Percentiles rank a stretch among this genome's conserved stretches.
These are phyloP conservation scores for Ceratopteris richardii DNA, from an alignment of 75 land plant species.

Conservation along the genomic window DNA sequence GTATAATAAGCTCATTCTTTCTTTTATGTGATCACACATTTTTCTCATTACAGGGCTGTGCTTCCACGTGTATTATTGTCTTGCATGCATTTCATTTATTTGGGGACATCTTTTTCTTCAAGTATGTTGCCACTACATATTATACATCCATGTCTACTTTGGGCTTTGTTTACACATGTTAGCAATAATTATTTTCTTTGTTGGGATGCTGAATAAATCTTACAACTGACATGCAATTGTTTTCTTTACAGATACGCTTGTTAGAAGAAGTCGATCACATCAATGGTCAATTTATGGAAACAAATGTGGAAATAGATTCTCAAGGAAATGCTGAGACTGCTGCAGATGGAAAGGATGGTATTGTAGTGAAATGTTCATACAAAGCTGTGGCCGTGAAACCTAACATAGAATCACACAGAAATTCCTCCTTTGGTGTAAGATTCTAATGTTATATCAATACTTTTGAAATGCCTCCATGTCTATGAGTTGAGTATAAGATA, in stretches of 20 bases:
- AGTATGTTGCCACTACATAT: background rate
- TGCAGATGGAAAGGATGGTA: constrained; percentile 65
- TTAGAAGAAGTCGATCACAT: constrained; percentile 72
- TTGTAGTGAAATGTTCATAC: constrained; percentile 64
- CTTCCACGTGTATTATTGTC: background rate
- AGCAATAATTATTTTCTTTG: too few species aligned
- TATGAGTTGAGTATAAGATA: background rate
- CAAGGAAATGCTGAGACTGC: constrained; percentile 38
- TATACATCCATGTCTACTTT: background rate
- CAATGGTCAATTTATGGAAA: constrained; percentile 74
- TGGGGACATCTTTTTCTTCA: background rate
- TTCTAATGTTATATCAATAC: constrained; percentile 4
- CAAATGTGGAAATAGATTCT: constrained; percentile 52
- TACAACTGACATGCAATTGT: too few species aligned
- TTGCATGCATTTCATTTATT: background rate
- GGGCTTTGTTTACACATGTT: too few species aligned
- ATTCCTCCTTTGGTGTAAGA: constrained; percentile 58
- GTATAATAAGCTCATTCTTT: too few species aligned
- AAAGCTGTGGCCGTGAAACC: constrained; percentile 79
- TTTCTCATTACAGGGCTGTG: background rate
- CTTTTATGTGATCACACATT: too few species aligned
- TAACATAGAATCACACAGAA: constrained; percentile 47
- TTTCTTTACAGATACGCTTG: constrained; percentile 51
- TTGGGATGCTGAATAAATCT: too few species aligned
- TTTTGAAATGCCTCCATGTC: background rate